phyloP scores from a whole-genome alignment of 768 basidiomycete species.

The Xerocomellus intermedius region DNA sequence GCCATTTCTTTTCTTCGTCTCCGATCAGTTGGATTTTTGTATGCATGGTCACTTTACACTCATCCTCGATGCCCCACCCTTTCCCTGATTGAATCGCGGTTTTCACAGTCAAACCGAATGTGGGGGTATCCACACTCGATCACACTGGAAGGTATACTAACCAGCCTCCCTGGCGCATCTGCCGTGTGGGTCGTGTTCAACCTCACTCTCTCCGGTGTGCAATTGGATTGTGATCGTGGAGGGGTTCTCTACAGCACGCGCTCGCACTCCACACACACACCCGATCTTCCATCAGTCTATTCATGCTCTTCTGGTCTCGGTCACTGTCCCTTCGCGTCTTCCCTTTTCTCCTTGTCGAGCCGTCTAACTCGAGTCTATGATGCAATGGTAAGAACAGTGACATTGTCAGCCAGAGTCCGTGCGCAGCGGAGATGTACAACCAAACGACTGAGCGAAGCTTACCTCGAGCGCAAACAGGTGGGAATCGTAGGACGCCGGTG shows the following conservation, averaged over 20 bases:
- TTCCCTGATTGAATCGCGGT: no score
- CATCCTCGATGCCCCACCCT: no score
- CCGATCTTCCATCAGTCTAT: neutral
- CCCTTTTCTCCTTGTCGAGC: conserved; percentile 3
- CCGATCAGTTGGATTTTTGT: no score
- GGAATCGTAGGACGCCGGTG: conserved; percentile 70
- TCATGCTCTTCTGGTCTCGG: neutral
- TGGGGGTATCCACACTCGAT: no score
- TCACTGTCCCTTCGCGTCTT: neutral
- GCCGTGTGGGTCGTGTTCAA: no score
- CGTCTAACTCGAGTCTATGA: conserved; percentile 10
- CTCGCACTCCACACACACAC: neutral
- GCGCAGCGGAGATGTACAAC: neutral
- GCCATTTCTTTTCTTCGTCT: neutral
- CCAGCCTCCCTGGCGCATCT: neutral
- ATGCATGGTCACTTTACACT: neutral
- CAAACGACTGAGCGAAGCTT: conserved; percentile 10
- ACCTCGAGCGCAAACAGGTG: conserved; percentile 80
- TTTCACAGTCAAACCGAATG: no score
- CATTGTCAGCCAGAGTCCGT: neutral
- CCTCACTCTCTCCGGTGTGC: neutral
- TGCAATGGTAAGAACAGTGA: neutral
- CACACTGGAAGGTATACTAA: no score
- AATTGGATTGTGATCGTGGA: neutral
- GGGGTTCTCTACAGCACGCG: neutral